Base-by-base conservation (phyloP, 1,284 basidiomycete genomes). In the Puccinia horiana region DNA sequence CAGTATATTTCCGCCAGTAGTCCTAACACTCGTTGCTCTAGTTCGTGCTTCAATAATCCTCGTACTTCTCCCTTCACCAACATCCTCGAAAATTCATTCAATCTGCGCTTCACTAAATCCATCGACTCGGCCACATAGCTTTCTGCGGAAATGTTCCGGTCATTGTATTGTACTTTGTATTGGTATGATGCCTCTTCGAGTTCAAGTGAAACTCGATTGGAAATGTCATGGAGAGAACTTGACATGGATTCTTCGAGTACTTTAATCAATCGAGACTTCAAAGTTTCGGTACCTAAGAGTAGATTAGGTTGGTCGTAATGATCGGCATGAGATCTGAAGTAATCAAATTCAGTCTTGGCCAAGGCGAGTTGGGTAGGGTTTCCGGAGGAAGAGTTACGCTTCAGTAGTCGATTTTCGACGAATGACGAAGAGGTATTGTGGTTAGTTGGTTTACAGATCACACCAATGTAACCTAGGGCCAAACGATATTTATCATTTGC, bases 161-260 rank as follows among this genome's bases (percentile, higher is more conserved):
- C 97, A 86, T 99, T 99, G 89, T 99, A 99, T 87, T 98, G 95
- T 0, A 99, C 96, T 88, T 99, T 99, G 91, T 99, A 99, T 87
- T 98, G 96, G 87, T 99, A 99, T 40, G 92, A 92, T 0, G 96
- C 92, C 86, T 98, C 96, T 87, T 99, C 96, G 18, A 98, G 90
- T 87, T 99, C 97, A 49, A 97, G 91, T 85, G 97, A 95, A 5
- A 99, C 96, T 0, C 94, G 94, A 86, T 98, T 98, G 76, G 94
- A 94, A 86, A 99, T 98, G 0, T 93, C 92, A 85, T 98, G 94
- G 14, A 99, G 89, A 58, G 94, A 95, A 0, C 93, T 93, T 0
- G 95, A 94, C 96, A 99, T 99, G 61, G 93, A 95, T 32, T 94
- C 95, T 87, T 99, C 97, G 74, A 99, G 90, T 8, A 99, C 96